These are phyloP conservation scores for Purpureocillium takamizusanense DNA, from an alignment of 2,329 filamentous ascomycete genomes.

Conservation along the genomic window DNA sequence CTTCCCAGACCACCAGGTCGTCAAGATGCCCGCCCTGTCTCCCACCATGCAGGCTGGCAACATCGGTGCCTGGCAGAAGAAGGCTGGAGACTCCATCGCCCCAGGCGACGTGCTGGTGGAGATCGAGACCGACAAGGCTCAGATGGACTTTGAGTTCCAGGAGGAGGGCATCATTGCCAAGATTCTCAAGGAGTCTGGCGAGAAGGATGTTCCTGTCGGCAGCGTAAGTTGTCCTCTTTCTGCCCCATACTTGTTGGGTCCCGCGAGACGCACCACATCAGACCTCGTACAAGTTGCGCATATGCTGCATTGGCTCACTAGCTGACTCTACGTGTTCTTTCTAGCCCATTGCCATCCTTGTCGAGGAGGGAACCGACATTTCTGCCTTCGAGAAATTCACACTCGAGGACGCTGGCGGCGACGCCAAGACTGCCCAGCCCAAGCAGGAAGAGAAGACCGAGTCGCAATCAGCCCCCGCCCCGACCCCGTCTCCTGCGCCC, in stretches of 20 bases:
- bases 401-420: constrained; percentile 82
- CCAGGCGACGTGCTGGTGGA: constrained; percentile 95
- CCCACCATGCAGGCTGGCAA: constrained; percentile 96
- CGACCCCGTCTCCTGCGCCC: constrained; percentile 28
- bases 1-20: constrained; percentile 86
- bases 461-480: constrained; percentile 46
- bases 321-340: neutral
- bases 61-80: constrained; percentile 97
- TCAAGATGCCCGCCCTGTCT: constrained; percentile 96
- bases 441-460: constrained; percentile 60
- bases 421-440: constrained; percentile 53
- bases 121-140: constrained; percentile 99
- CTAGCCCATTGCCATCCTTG: constrained; percentile 90
- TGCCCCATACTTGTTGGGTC: too few relatives aligned
- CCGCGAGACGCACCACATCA: too few relatives aligned
- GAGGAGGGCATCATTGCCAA: constrained; percentile 95
- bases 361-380: constrained; percentile 85
- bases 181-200: constrained; percentile 83
- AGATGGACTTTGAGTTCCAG: constrained; percentile 99
- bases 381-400: constrained; percentile 83
- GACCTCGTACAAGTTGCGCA: too few relatives aligned
- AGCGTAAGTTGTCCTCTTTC: constrained; percentile 57
- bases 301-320: too few relatives aligned
- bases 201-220: constrained; percentile 90
- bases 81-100: constrained; percentile 75